Percentiles rank a stretch among this genome's conserved stretches.
phyloP scores from a whole-genome alignment of 805 yeast genomes.

The Torulaspora delbrueckii region DNA sequence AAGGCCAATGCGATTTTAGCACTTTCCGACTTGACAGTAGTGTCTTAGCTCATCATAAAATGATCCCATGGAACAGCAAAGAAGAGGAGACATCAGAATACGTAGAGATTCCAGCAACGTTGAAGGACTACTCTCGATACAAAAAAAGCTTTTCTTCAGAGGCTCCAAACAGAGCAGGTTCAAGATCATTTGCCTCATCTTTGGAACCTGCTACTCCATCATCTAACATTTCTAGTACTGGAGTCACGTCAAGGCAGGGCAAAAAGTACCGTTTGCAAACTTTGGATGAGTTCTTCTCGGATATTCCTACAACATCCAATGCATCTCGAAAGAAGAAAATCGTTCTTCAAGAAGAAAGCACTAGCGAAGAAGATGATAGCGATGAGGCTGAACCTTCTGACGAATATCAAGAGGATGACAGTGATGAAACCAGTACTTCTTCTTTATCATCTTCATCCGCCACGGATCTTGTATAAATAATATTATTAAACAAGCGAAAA shows the following conservation, averaged over 20 bases:
- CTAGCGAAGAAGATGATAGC: slow-evolving; percentile 29
- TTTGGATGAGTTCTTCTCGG: slow-evolving; percentile 78
- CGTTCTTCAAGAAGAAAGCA: slow-evolving; percentile 25
- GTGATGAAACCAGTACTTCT: slow-evolving; percentile 4
- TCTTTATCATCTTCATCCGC: slow-evolving; percentile 7
- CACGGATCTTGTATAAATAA: not conserved
- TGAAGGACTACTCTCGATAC: slow-evolving; percentile 39
- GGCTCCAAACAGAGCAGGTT: slow-evolving; percentile 10
- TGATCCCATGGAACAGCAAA: slow-evolving; percentile 21
- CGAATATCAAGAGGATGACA: slow-evolving; percentile 4
- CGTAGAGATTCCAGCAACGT: slow-evolving; percentile 37
- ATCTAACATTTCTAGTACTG: not conserved
- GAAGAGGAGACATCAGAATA: slow-evolving; percentile 16
- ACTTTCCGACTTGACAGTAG: slow-evolving; percentile 9
- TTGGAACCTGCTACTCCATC: slow-evolving; percentile 1
- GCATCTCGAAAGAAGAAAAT: slow-evolving; percentile 11
- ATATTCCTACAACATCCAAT: slow-evolving; percentile 34
- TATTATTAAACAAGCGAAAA: not conserved
- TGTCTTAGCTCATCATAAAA: slow-evolving; percentile 8
- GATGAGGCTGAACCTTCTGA: slow-evolving; percentile 22
- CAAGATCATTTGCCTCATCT: slow-evolving; percentile 11
- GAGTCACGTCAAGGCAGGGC: slow-evolving; percentile 23
- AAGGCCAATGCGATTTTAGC: not conserved
- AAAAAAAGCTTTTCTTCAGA: slow-evolving; percentile 34
- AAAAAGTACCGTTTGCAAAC: slow-evolving; percentile 62